Conservation (phyloP, 1,284 basidiomycete species). For the Dichomitus squalens region DNA sequence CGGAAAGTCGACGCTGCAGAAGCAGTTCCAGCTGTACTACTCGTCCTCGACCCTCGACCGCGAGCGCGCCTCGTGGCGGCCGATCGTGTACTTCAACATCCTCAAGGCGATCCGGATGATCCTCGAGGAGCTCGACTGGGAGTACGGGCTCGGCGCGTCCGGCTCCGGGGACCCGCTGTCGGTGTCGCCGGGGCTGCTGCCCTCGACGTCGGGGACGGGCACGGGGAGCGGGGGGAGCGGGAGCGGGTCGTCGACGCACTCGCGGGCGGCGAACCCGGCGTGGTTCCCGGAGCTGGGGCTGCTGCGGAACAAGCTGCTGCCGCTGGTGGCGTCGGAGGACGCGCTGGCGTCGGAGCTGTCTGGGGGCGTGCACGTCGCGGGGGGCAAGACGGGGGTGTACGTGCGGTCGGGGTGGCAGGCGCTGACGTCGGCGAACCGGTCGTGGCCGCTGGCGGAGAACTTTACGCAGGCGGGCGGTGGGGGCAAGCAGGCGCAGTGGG, state of each 20-base stretch:
- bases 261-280: conserved; percentile 22
- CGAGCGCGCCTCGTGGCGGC: conserved; percentile 73
- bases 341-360: conserved; percentile 67
- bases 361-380: conserved; percentile 59
- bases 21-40: conserved; percentile 81
- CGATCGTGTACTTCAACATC: conserved; percentile 80
- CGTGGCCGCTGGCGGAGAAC: conserved; percentile 41
- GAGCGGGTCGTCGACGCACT: conserved; percentile 23
- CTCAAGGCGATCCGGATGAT: conserved; percentile 78
- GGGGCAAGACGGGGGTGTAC: conserved; percentile 62
- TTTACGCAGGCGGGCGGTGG: conserved; percentile 32
- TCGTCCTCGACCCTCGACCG: conserved; percentile 67
- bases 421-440: conserved; percentile 49
- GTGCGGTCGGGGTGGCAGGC: conserved; percentile 71
- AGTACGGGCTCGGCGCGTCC: conserved; percentile 41
- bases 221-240: conserved; percentile 24
- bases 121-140: conserved; percentile 70
- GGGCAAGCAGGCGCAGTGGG: conserved; percentile 37
- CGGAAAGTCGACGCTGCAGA: conserved; percentile 72
- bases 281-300: conserved; percentile 51
- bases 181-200: conserved; percentile 10
- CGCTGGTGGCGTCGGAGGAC: conserved; percentile 67
- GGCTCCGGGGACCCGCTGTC: conserved; percentile 12
- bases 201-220: conserved; percentile 5
- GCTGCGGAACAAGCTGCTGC: conserved; percentile 58